Base-by-base conservation (phyloP, 2,329 filamentous ascomycete genomes). In the Fusarium concolor region DNA sequence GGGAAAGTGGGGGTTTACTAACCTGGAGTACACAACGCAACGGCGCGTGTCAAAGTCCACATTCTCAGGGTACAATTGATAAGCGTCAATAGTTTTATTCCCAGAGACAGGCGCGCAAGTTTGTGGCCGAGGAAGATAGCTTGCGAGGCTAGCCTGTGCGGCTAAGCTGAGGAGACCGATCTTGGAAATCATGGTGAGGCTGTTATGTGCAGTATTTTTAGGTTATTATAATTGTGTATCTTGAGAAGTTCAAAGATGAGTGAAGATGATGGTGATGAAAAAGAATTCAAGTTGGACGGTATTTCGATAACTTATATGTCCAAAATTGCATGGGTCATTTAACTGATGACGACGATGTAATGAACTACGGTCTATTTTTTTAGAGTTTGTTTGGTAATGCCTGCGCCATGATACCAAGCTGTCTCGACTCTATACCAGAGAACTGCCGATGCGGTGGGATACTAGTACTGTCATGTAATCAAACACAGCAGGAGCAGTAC, bases 41-140 rank as follows among this genome's bases (percentile, higher is more conserved):
- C 49, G 56, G 3, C 60, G 58, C 5, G 58, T 60, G n/a, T 63
- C 60, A 42, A 63, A 63, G 8, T 41, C 47, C 5, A 29, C 56
- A 11, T 63, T 63, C 5, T 63, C 60, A 0, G 60, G 60, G 4
- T 63, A 63, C 6, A 63, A 12, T 4, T 63, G 60, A 10, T 41
- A 56, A 6, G 26, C 53, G 15, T 56, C 20, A 1, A 56, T 56
- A 1, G 45, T 41, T 24, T 56, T 56, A 17, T 51, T 56, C 4
- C 53, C 35, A 26, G 53, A 56, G 24, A 56, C 29, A 0, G 53
- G 38, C 22, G 53, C 26, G 29, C 53, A 56, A 9, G 26, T 51
- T 6, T 15, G 37, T 9, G 52, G 44, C 6, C 26, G 45, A 15
- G 53, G 37, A 14, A 52, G 18, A 9, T 45, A 11, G 14, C 49